Conservation (phyloP, 1,284 basidiomycete species). For the Rhodotorula sp. region DNA sequence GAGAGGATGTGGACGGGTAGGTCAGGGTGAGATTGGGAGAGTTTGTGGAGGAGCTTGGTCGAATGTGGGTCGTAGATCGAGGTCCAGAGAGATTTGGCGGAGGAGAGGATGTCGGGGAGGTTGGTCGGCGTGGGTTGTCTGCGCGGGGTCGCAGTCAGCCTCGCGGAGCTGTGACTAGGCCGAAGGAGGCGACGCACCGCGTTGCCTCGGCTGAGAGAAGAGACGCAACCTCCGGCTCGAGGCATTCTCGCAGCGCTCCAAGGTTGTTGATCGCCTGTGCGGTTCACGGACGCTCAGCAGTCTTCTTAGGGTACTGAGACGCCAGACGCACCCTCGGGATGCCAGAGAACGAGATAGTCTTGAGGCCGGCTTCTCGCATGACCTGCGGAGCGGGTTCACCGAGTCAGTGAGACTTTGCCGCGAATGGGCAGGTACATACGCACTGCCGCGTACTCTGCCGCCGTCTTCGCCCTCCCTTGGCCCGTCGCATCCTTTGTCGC, state of each 20-base stretch:
- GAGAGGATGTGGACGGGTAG: conserved; percentile 84
- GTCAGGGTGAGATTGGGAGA: conserved; percentile 69
- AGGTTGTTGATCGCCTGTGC: conserved; percentile 76
- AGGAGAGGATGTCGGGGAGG: background rate
- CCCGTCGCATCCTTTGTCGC: conserved; percentile 59
- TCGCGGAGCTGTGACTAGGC: conserved; percentile 13
- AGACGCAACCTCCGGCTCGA: conserved; percentile 74
- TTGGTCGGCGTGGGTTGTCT: conserved; percentile 14
- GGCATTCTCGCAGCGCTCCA: conserved; percentile 66
- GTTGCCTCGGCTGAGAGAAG: conserved; percentile 64
- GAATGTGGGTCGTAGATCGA: conserved; percentile 88
- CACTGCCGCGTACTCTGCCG: conserved; percentile 14
- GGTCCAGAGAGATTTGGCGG: conserved; percentile 65
- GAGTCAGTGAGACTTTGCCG: background rate
- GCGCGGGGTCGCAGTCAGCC: background rate
- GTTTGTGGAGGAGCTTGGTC: conserved; percentile 83
- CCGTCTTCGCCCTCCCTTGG: conserved; percentile 55
- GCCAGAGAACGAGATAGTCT: conserved; percentile 68
- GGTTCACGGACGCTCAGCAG: conserved; percentile 21
- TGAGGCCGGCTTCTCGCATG: conserved; percentile 90
- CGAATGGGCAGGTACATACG: background rate
- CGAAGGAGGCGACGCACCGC: conserved; percentile 57
- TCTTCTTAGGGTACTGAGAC: conserved; percentile 7
- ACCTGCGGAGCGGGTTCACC: conserved; percentile 47
- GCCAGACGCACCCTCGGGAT: conserved; percentile 37